A percentile compares a stretch with the other conserved stretches of the same genome.
Conservation (phyloP, 192 early-diverging fungal genomes). For the Thamnidium elegans region DNA sequence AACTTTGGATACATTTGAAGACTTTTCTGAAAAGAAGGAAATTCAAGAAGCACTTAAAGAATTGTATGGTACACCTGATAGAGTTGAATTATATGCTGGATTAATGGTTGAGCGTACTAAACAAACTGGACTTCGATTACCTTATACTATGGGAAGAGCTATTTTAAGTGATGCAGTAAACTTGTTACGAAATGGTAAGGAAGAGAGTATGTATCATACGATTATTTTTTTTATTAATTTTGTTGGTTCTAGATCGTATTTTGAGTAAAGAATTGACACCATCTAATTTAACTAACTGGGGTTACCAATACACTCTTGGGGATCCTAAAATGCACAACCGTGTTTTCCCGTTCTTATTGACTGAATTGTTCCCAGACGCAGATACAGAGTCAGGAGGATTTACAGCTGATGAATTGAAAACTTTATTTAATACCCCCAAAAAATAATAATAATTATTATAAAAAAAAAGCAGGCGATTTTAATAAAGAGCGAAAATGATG, state of each 20-base stretch:
- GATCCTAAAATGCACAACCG: conserved; percentile 12
- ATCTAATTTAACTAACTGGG: conserved; percentile 45
- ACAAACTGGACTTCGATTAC: conserved; percentile 38
- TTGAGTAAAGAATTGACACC: conserved; percentile 40
- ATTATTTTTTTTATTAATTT: not conserved
- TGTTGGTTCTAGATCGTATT: conserved; percentile 40
- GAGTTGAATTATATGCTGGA: conserved; percentile 50
- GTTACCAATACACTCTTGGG: conserved; percentile 29
- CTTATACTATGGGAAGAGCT: conserved; percentile 44
- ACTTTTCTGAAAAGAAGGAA: conserved; percentile 26
- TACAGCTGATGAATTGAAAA: conserved; percentile 6
- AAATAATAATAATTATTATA: not conserved
- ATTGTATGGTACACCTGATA: conserved; percentile 40
- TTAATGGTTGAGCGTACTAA: conserved; percentile 43
- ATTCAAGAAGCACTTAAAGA: conserved; percentile 33
- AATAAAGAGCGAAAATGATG: too few relatives aligned
- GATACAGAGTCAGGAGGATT: conserved; percentile 1
- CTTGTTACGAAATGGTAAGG: conserved; percentile 41
- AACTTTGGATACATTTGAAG: conserved; percentile 32
- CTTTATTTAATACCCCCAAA: conserved; percentile 6
- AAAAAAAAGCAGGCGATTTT: too few relatives aligned
- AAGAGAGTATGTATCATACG: not conserved
- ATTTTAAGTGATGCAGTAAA: conserved; percentile 50
- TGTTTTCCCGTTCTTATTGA: conserved; percentile 21
- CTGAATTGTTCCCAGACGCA: conserved; percentile 12